phyloP scores from a whole-genome alignment of 768 basidiomycete genomes.

The Lentinus brumalis region DNA sequence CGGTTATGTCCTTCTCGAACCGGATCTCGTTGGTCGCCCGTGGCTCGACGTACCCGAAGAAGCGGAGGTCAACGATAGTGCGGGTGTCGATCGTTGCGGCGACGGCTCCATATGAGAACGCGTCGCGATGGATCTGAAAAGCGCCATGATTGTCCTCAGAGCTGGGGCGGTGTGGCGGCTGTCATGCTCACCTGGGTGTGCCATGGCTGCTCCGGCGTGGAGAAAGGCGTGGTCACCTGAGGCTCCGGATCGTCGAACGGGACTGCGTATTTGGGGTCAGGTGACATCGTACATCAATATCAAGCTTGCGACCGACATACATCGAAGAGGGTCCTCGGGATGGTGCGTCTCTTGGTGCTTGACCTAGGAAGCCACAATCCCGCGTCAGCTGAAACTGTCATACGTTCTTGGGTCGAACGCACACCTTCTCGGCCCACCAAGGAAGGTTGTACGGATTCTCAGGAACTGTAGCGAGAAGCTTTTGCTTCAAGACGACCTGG shows the following conservation, averaged over 20 bases:
- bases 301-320: too few species aligned
- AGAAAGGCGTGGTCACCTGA: constrained; percentile 30
- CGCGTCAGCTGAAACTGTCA: too few species aligned
- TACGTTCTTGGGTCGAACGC: too few species aligned
- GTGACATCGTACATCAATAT: too few species aligned
- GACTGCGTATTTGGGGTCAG: constrained; percentile 14
- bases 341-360: constrained; percentile 16
- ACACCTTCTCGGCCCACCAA: constrained; percentile 26
- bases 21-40: constrained; percentile 19
- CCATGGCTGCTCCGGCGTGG: constrained; percentile 29
- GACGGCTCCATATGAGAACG: constrained; percentile 38
- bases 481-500: constrained; percentile 20
- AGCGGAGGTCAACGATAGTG: constrained; percentile 36
- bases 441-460: constrained; percentile 5
- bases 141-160: neutral
- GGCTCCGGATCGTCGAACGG: constrained; percentile 32
- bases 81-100: constrained; percentile 33
- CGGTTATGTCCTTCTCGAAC: constrained; percentile 23
- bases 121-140: constrained; percentile 37
- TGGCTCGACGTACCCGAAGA: constrained; percentile 28
- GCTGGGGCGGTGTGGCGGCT: too few species aligned
- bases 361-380: too few species aligned
- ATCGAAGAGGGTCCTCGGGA: constrained; percentile 22
- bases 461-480: constrained; percentile 13
- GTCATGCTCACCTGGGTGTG: constrained; percentile 26